Evolutionary conservation across 495 filamentous ascomycete genomes (phyloP).

Genomic region (Aspergillus bertholletiae): DNA sequence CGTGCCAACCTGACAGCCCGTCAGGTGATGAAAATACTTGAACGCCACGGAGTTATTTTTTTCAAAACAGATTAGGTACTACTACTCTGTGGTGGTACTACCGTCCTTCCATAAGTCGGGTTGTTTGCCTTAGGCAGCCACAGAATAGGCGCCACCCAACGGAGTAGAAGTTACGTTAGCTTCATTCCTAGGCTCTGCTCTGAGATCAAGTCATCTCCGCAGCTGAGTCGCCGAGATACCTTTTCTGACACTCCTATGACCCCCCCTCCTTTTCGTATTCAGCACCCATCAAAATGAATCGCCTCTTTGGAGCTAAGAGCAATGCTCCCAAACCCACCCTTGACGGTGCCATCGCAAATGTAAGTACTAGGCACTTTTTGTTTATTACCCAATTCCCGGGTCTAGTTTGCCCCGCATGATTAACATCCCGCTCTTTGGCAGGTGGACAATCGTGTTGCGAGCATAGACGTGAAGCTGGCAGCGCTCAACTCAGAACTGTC

Average conservation of each 20-base stretch:
- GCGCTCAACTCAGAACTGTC: conserved; percentile 87
- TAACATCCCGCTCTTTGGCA: conserved; percentile 25
- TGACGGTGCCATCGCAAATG: conserved; percentile 77
- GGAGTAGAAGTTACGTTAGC: background rate
- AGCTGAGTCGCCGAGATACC: background rate
- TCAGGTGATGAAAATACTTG: conserved; percentile 2
- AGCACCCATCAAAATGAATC: conserved; percentile 68
- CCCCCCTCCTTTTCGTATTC: background rate
- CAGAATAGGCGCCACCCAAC: background rate
- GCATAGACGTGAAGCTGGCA: conserved; percentile 92
- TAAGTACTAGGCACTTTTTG: conserved; percentile 33
- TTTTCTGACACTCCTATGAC: background rate
- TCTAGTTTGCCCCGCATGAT: conserved; percentile 9
- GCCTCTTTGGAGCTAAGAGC: conserved; percentile 87
- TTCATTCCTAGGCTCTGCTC: background rate
- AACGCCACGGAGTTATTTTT: background rate
- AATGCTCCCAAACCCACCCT: conserved; percentile 90
- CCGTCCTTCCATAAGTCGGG: no score
- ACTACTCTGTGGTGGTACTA: no score
- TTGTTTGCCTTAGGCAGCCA: background rate
- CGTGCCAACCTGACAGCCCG: background rate
- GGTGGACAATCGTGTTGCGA: conserved; percentile 80
- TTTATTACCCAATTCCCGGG: background rate
- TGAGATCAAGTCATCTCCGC: background rate
- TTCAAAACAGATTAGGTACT: background rate